These are phyloP conservation scores for Atkinsonella texensis DNA, from an alignment of 2,329 filamentous ascomycete genomes.

Conservation along the genomic window DNA sequence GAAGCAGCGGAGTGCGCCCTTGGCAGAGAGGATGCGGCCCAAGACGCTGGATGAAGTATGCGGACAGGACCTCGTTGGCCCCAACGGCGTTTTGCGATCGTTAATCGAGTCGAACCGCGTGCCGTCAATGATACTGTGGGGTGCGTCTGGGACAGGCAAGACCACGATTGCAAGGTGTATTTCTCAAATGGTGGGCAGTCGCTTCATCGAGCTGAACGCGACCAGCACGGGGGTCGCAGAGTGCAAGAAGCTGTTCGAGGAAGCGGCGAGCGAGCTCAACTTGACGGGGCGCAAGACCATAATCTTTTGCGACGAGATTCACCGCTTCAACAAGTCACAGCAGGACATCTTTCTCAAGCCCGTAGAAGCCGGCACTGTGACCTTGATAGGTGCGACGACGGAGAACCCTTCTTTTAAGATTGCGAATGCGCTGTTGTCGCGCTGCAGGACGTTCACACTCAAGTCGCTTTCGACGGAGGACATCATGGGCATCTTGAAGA, in stretches of 20 bases:
- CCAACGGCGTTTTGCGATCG: constrained; percentile 68
- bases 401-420: constrained; percentile 96
- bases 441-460: constrained; percentile 85
- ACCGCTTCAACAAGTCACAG: constrained; percentile 81
- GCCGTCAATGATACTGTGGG: constrained; percentile 94
- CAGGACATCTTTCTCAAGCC: constrained; percentile 92
- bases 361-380: constrained; percentile 83
- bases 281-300: constrained; percentile 87
- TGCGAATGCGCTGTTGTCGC: constrained; percentile 72
- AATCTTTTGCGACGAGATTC: constrained; percentile 95
- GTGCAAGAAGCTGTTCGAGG: constrained; percentile 82
- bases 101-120: constrained; percentile 78
- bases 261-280: constrained; percentile 67
- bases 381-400: constrained; percentile 87
- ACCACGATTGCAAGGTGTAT: constrained; percentile 90
- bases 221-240: constrained; percentile 80
- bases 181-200: constrained; percentile 65
- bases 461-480: constrained; percentile 61
- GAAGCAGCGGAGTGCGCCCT: constrained; percentile 60
- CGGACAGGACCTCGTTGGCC: constrained; percentile 84
- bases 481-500: constrained; percentile 58
- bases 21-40: constrained; percentile 91
- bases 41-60: constrained; percentile 71
- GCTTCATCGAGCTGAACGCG: constrained; percentile 94
- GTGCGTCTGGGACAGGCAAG: constrained; percentile 69